These are phyloP conservation scores for Zalerion maritima DNA, from an alignment of 495 filamentous ascomycete genomes.

Conservation along the genomic window DNA sequence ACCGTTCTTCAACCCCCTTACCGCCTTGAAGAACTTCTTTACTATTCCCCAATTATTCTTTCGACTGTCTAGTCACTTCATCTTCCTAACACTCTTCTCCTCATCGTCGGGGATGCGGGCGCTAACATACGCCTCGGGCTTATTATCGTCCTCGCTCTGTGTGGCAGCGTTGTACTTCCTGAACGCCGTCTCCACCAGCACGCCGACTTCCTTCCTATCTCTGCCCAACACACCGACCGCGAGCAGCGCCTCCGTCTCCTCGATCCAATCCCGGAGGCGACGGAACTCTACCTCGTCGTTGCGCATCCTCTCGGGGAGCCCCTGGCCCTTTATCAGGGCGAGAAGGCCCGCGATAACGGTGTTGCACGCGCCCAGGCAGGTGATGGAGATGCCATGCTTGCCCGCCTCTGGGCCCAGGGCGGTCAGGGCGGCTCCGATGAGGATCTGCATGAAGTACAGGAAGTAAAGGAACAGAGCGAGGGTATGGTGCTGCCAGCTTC, in stretches of 20 bases:
- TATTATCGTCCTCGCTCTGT: conserved; percentile 27
- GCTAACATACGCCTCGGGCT: conserved; percentile 26
- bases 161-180: conserved; percentile 30
- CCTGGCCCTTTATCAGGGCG: conserved; percentile 40
- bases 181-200: conserved; percentile 28
- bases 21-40: too few species aligned
- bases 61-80: too few species aligned
- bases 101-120: too few species aligned
- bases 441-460: conserved; percentile 26
- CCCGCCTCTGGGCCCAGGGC: conserved; percentile 27
- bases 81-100: too few species aligned
- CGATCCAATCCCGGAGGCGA: conserved; percentile 25
- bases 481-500: conserved; percentile 11
- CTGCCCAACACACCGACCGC: conserved; percentile 27
- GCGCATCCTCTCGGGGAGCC: conserved; percentile 24
- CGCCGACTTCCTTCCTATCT: conserved; percentile 27
- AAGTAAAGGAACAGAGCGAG: conserved; percentile 21
- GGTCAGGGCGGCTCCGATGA: conserved; percentile 31
- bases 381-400: conserved; percentile 23
- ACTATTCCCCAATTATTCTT: too few species aligned
- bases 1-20: too few species aligned
- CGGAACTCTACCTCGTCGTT: conserved; percentile 26
- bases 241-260: conserved; percentile 21
- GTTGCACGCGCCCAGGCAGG: conserved; percentile 31
- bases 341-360: conserved; percentile 34